Base-by-base conservation (phyloP, 805 yeast species). In the Suhomyces sp. region DNA sequence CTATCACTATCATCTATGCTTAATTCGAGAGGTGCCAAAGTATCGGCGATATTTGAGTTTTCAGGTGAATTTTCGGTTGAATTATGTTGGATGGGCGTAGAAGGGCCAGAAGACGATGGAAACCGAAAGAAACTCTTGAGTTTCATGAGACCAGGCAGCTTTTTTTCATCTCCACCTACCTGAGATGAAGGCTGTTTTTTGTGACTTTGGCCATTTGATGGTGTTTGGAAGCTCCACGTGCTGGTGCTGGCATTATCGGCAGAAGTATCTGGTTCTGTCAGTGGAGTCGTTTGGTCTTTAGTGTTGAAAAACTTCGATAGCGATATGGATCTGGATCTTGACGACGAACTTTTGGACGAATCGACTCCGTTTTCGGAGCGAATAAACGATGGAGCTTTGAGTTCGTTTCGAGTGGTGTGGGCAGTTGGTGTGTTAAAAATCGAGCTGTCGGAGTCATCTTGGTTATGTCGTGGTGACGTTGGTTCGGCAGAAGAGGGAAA, bases 101-200 rank as follows among this genome's bases (percentile, higher is more conserved):
- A n/a, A n/a, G n/a, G n/a, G n/a, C 39, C 12, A 5, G 47, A 45
- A 2, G 47, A 33, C 39, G 57, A 39, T 24, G 57, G 47, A 25
- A 67, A 53, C 25, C 62, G 64, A 58, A 70, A 68, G 20, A 70
- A 53, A 41, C 58, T 64, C 51, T 66, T 66, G 33, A 71, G 58
- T 50, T 64, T 69, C 24, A 58, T 57, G 53, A 68, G 57, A 31
- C 69, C 56, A n/a, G 63, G 60, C 45, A 54, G 63, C 41, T 54
- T 57, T 43, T 53, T 58, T 45, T 44, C 43, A 20, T 56, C 56
- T 37, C 22, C 37, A 12, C 40, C 47, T 29, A 19, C 27, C 47
- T 54, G 43, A 40, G 50, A 13, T 21, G 12, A 19, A 44, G 41
- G 41, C 20, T 52, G 24, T 17, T 19, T 44, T 48, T 27, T 27